Percentiles rank a stretch among this genome's conserved stretches.
These are phyloP conservation scores for Stemphylium beticola DNA, from an alignment of 2,329 filamentous ascomycete species.

Conservation along the genomic window DNA sequence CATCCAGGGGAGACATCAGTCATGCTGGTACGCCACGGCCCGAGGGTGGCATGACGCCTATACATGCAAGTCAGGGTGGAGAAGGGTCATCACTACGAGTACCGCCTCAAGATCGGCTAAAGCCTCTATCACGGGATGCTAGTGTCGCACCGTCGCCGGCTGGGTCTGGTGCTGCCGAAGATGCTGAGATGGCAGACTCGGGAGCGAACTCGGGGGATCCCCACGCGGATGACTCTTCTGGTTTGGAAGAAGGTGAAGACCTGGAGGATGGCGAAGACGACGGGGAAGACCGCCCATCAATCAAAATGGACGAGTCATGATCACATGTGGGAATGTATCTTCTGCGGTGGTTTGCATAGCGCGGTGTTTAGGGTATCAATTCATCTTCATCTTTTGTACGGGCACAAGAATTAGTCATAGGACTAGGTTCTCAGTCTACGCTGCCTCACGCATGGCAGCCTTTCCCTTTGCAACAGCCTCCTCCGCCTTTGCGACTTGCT, in stretches of 20 bases:
- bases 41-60: slow-evolving; percentile 50
- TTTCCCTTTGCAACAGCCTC: slow-evolving; percentile 50
- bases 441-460: slow-evolving; percentile 45
- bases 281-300: slow-evolving; percentile 25
- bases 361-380: slow-evolving; percentile 37
- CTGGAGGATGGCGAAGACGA: slow-evolving; percentile 41
- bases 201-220: slow-evolving; percentile 28
- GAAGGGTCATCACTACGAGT: slow-evolving; percentile 37
- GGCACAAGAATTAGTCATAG: neutral
- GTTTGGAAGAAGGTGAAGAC: slow-evolving; percentile 42
- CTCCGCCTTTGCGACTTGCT: slow-evolving; percentile 56
- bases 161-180: slow-evolving; percentile 32
- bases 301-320: slow-evolving; percentile 42
- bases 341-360: slow-evolving; percentile 39
- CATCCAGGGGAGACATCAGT: slow-evolving; percentile 47
- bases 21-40: slow-evolving; percentile 54
- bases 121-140: slow-evolving; percentile 36
- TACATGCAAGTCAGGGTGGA: slow-evolving; percentile 44
- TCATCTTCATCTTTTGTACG: slow-evolving; percentile 5
- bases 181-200: slow-evolving; percentile 41
- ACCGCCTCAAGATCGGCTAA: slow-evolving; percentile 41
- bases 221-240: slow-evolving; percentile 42
- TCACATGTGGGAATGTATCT: neutral
- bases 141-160: slow-evolving; percentile 38
- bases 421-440: slow-evolving; percentile 10